Conservation (phyloP, 1,139 yeast genomes). For the Waltiozyma sp. region DNA sequence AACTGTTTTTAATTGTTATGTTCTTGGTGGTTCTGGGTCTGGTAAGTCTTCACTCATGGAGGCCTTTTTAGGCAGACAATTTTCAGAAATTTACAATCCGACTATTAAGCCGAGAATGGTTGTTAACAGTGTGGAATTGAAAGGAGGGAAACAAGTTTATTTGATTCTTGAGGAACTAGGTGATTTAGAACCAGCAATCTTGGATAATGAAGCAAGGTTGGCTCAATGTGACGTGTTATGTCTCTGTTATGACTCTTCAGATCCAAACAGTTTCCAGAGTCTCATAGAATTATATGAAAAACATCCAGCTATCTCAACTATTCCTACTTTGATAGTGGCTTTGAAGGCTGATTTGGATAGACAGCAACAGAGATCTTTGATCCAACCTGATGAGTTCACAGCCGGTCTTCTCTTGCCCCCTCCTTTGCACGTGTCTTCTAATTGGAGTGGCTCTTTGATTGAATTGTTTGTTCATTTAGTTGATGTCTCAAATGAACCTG, state of each 20-base stretch:
- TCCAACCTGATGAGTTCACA: slow-evolving; percentile 83
- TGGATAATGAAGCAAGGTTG: slow-evolving; percentile 59
- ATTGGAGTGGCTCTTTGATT: slow-evolving; percentile 78
- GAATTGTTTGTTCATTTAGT: slow-evolving; percentile 82
- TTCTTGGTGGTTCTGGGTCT: slow-evolving; percentile 74
- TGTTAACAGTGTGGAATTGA: slow-evolving; percentile 87
- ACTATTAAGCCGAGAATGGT: slow-evolving; percentile 73
- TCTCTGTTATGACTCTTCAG: slow-evolving; percentile 84
- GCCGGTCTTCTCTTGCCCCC: slow-evolving; percentile 41
- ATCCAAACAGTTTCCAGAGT: slow-evolving; percentile 87
- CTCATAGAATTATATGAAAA: slow-evolving; percentile 54
- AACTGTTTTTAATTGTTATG: slow-evolving; percentile 82
- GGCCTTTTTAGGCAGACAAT: slow-evolving; percentile 67
- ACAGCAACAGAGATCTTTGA: slow-evolving; percentile 80
- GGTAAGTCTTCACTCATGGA: slow-evolving; percentile 81
- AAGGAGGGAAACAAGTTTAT: slow-evolving; percentile 93
- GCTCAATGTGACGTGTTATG: slow-evolving; percentile 89
- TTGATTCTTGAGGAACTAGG: slow-evolving; percentile 84
- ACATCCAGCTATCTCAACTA: slow-evolving; percentile 48
- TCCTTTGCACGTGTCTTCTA: slow-evolving; percentile 77
- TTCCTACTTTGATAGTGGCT: slow-evolving; percentile 85
- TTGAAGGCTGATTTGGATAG: slow-evolving; percentile 90
- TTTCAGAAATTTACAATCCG: slow-evolving; percentile 66
- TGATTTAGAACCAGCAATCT: slow-evolving; percentile 71
- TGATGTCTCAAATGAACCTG: slow-evolving; percentile 78